Evolutionary conservation across 2,329 filamentous ascomycete species (phyloP), one percentile per base, ranked within the genome.

Genomic region (Ilyonectria sp.): DNA sequence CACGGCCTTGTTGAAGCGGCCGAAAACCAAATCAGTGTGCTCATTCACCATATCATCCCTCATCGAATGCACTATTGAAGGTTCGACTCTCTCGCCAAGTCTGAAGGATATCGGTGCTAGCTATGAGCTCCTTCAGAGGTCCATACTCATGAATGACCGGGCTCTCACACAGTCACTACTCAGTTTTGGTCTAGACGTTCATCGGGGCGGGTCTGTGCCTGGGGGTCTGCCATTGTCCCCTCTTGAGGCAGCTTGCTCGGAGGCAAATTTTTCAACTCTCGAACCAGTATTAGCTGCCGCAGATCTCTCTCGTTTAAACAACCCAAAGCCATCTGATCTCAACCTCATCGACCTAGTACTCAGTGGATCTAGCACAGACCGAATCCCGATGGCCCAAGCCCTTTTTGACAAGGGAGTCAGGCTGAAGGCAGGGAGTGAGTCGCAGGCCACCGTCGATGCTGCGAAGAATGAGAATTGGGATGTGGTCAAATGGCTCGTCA

Each of bases 291-390:
- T 61, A 1, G 49, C 58, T 33, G 35, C 37, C 3, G 37, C 58
- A 2, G 23, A 53, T 21, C 58, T 31, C 1, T 6, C 4, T 19
- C 49, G 6, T 4, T 6, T 61, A 11, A 61, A 54, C 23, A 13
- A 44, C 6, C 15, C n/a, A 23, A 7, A 6, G 1, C 26, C 26
- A 31, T 53, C 37, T 1, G 49, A 37, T 6, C 11, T 21, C 10
- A 61, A 44, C 31, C 37, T 61, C 9, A 61, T 61, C 26, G 37
- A 61, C 23, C 26, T 46, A 6, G 49, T 47, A 2, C 37, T 61
- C 13, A 6, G 23, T 44, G 58, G 49, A n/a, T 3, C 17, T 4
- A 11, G 7, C 4, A n/a, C 0, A 3, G 0, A 11, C 6, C 29
- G 47, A 11, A 11, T 15, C 1, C 3, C 1, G 10, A 61, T 35